Conservation (phyloP, 2,329 filamentous ascomycete species). For the Cladosporium sp. region DNA sequence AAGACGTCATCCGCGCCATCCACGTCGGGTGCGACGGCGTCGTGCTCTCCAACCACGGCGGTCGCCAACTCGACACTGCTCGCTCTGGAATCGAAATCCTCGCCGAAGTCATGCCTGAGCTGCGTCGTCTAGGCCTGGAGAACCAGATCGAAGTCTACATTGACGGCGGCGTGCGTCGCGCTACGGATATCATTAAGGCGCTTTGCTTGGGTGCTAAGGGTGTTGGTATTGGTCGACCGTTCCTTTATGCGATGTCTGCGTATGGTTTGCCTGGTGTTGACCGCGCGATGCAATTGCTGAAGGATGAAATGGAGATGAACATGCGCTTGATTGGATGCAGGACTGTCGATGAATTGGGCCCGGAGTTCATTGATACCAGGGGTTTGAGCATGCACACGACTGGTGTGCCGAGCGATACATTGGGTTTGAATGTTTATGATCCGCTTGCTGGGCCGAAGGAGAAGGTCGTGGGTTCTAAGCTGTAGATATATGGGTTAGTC, state of each 20-base stretch:
- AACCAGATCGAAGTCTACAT: slow-evolving; percentile 77
- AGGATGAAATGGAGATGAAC: slow-evolving; percentile 97
- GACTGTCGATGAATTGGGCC: slow-evolving; percentile 74
- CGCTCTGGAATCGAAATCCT: slow-evolving; percentile 87
- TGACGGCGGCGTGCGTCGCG: slow-evolving; percentile 86
- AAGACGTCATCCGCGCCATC: slow-evolving; percentile 84
- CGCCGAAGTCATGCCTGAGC: slow-evolving; percentile 87
- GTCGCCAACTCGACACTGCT: slow-evolving; percentile 89
- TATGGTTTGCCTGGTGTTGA: slow-evolving; percentile 88
- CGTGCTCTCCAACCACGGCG: slow-evolving; percentile 94
- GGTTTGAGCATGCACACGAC: slow-evolving; percentile 66
- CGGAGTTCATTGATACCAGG: slow-evolving; percentile 75
- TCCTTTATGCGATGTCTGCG: slow-evolving; percentile 92
- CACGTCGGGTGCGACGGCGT: slow-evolving; percentile 78
- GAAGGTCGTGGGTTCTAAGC: slow-evolving; percentile 12
- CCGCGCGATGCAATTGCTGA: slow-evolving; percentile 73
- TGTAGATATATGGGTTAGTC: background rate
- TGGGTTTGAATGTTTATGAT: slow-evolving; percentile 60
- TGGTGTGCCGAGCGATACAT: slow-evolving; percentile 62
- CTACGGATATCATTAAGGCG: slow-evolving; percentile 93
- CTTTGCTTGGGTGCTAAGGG: slow-evolving; percentile 88
- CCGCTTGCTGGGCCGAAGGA: slow-evolving; percentile 46
- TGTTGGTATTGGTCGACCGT: slow-evolving; percentile 91
- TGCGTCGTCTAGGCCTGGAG: slow-evolving; percentile 72
- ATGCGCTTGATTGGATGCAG: slow-evolving; percentile 89